Evolutionary conservation across 768 basidiomycete genomes (phyloP), one percentile per base, ranked within the genome.

Genomic region (Leucocoprinus birnbaumii): DNA sequence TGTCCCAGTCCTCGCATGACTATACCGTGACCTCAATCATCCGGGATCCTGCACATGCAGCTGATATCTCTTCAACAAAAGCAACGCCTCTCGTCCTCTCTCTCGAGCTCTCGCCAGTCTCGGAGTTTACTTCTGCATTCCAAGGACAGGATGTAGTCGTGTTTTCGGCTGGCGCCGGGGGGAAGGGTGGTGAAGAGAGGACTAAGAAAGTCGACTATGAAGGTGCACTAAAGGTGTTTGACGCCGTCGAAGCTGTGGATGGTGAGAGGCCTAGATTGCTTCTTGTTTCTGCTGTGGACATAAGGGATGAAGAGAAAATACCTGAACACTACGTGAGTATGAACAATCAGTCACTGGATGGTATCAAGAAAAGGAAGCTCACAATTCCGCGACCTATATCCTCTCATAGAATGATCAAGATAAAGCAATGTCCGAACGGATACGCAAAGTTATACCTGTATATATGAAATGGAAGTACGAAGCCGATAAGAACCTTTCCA

Each of bases 201-300:
- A 85, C 81, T 2, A 78, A 76, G 63, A 73, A 71, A 25, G 84
- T 87, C 5, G 79, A 81, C 60, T 82, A 80, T 59, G 80, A 84
- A 47, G 86, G 85, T 8, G 84, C 85, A 0, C 58, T 89, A 35
- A 88, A 87, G 67, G 78, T 86, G 2, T 87, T 83, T 61, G 86
- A 88, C 62, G 86, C 85, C 0, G 71, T 89, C 49, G 86, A 87
- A 63, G 68, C 44, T 0, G 70, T 83, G 2, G 61, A 76, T 43
- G 73, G 60, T 6, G 35, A 60, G n/a, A 78, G 77, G 56, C 83
- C 83, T 31, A 66, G 82, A 51, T 63, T 87, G 48, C 73, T 87
- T 38, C 64, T 84, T 52, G 80, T 88, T 31, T 85, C 84, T 18
- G 80, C 80, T 1, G 67, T 84, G 16, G 85, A 87, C 62, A 63